Evolutionary conservation across 2,329 filamentous ascomycete species (phyloP).

Genomic region (Aureobasidium vineae): DNA sequence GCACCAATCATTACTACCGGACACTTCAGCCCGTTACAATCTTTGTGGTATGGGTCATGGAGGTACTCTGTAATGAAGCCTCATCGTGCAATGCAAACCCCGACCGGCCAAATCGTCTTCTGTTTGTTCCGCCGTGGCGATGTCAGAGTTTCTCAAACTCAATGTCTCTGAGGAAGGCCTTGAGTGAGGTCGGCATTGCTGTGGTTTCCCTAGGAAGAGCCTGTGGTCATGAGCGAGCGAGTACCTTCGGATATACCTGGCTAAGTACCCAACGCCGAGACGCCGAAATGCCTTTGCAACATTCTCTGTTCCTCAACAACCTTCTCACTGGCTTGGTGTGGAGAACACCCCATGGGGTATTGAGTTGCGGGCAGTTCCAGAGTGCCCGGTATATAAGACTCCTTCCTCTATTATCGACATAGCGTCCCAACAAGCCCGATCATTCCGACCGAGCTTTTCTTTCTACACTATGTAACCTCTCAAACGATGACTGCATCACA

Average conservation of each 20-base stretch:
- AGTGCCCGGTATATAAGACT: neutral
- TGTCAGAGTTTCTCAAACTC: neutral
- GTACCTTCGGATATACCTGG: neutral
- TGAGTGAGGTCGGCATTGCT: neutral
- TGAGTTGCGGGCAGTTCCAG: neutral
- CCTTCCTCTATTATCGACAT: neutral
- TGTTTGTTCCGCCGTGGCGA: neutral
- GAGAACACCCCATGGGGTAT: neutral
- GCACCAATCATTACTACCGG: neutral
- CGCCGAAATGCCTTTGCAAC: neutral
- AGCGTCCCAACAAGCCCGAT: neutral
- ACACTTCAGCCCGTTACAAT: neutral
- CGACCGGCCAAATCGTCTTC: neutral
- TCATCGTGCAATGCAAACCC: neutral
- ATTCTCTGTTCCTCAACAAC: neutral
- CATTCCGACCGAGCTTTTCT: neutral
- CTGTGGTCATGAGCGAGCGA: neutral
- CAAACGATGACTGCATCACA: neutral
- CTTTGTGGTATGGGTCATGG: neutral
- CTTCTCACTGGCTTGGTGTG: neutral
- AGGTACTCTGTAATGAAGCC: neutral
- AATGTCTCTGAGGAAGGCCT: neutral
- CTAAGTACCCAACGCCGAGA: neutral
- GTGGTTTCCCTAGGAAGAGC: neutral
- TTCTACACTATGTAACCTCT: neutral